Evolutionary conservation across 2,329 filamentous ascomycete species (phyloP), one percentile per base, ranked within the genome.

Genomic region (Talaromyces atroroseus): DNA sequence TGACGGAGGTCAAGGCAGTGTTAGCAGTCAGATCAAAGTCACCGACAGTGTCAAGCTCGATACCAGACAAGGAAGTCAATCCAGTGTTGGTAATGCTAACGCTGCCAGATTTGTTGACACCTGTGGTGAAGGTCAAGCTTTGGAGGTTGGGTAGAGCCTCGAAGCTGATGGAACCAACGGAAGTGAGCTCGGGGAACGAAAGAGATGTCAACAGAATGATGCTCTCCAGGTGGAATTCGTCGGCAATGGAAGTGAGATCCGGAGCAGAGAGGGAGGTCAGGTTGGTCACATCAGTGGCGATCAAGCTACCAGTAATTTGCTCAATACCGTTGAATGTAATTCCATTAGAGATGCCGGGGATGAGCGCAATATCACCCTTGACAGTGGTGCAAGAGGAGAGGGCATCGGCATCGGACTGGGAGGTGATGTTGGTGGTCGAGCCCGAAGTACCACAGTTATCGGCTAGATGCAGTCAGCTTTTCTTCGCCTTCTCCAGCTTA

Each of bases 1-100:
- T 82, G 78, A 95, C 89, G 60, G 79, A 80, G 69, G 82, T 83
- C 65, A 99, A 81, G 70, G 87, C 86, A 60, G 78, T 78, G 84
- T 97, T 97, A 86, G 96, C 96, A 82, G 89, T 87, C 75, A 99
- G 87, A 72, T 89, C 80, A 71, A 99, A 83, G 63, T 78, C 80
- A 57, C 83, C 81, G 54, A 90, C 86, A n/a, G 81, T 80, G 61
- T 83, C 75, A 62, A 97, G 80, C 71, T 90, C 88, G 71, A 99
- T 88, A 68, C 90, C 91, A 63, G 86, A 80, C 59, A 99, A 82
- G 63, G 82, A 84, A 71, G 78, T 82, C 65, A 99, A 83, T 74
- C 86, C 85, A 51, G 94, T 99, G 79, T 99, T 94, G 75, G 85
- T 82, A 71, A 99, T 92, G 64, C 78, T 75, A 64, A 99, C 82